phyloP scores from a whole-genome alignment of 1,284 basidiomycete genomes.

The Ceratobasidium sp. region DNA sequence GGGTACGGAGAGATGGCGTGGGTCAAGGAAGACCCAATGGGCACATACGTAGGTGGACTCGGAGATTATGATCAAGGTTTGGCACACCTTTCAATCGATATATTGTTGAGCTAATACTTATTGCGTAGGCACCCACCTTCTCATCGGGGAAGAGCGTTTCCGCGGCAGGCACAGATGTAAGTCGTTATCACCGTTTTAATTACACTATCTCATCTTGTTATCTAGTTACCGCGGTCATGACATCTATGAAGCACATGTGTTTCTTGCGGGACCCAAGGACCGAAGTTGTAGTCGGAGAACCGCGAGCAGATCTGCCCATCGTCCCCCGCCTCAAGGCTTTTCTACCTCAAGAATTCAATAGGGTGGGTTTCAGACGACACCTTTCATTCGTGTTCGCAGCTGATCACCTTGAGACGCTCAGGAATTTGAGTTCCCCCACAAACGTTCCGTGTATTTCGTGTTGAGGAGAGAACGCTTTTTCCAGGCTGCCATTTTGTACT shows the following conservation, averaged over 20 bases:
- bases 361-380: neutral
- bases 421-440: conserved; percentile 42
- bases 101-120: neutral
- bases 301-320: conserved; percentile 48
- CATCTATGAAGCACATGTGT: conserved; percentile 56
- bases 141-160: conserved; percentile 60
- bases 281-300: conserved; percentile 58
- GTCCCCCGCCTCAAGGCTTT: conserved; percentile 35
- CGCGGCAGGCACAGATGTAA: conserved; percentile 55
- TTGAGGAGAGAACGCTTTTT: conserved; percentile 39
- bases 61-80: conserved; percentile 62
- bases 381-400: too few species aligned
- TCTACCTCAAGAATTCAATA: conserved; percentile 34
- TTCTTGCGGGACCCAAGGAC: conserved; percentile 61
- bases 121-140: conserved; percentile 51
- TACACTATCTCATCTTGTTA: conserved; percentile 47
- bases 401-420: neutral
- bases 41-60: conserved; percentile 42
- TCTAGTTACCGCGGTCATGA: conserved; percentile 43
- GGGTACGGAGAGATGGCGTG: conserved; percentile 63
- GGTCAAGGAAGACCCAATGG: conserved; percentile 55
- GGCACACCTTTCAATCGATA: neutral
- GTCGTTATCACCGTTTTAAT: conserved; percentile 42
- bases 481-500: conserved; percentile 38
- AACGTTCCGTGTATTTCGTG: conserved; percentile 38